A percentile compares a stretch with the other conserved stretches of the same genome.
Evolutionary conservation across 73 alveolate genomes (phyloP).

Genomic region (Paramecium sexaurelia): DNA sequence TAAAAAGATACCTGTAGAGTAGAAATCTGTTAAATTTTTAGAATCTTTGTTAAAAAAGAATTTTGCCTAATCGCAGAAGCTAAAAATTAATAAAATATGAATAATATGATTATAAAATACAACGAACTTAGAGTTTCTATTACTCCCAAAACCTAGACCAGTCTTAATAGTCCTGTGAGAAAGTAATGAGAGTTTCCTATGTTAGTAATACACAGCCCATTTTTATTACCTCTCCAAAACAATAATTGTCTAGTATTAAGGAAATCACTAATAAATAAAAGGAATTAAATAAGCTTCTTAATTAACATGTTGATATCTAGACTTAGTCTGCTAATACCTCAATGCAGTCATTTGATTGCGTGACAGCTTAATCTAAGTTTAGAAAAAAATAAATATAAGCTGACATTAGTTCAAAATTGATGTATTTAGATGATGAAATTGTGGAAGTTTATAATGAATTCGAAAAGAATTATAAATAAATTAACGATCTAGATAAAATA

Average conservation of each 20-base stretch:
- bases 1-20: slow-evolving; percentile 15
- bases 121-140: slow-evolving; percentile 14
- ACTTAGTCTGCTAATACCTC: background rate
- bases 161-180: slow-evolving; percentile 3
- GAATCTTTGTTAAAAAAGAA: slow-evolving; percentile 49
- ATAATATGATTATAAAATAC: slow-evolving; percentile 14
- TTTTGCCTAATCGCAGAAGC: background rate
- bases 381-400: background rate
- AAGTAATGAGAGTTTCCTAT: background rate
- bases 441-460: slow-evolving; percentile 23
- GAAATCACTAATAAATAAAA: background rate
- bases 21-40: slow-evolving; percentile 37
- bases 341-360: background rate
- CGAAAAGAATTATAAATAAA: slow-evolving; percentile 28
- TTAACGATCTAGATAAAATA: background rate
- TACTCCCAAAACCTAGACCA: background rate
- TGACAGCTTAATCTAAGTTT: background rate
- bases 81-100: slow-evolving; percentile 47
- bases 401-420: slow-evolving; percentile 22
- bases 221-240: background rate
- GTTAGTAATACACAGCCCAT: background rate
- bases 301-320: background rate
- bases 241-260: background rate
- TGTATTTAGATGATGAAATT: slow-evolving; percentile 11
- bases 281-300: background rate